Base-by-base conservation (phyloP, 2,329 filamentous ascomycete genomes). In the Diaporthe sp. region DNA sequence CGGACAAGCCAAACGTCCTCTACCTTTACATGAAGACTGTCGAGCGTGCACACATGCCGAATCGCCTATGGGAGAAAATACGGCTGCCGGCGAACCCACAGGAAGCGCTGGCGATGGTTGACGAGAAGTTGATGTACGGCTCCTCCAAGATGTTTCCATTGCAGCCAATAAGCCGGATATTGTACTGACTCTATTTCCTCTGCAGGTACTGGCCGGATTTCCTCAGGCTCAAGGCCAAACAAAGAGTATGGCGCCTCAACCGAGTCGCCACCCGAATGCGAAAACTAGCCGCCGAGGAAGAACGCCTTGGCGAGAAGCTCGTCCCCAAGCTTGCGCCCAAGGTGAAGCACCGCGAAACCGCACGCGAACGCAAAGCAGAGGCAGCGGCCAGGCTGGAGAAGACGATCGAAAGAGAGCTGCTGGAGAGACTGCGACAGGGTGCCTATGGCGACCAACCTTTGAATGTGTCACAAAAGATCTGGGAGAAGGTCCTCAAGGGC, bases 21-120 rank as follows among this genome's bases (percentile, higher is more conserved):
- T 98, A 98, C 86, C 92, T 98, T 74, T 98, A 97, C 89, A 97
- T 98, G 89, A 98, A 98, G 87, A 97, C 95, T 6, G 91, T 96
- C 78, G 95, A 98, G 87, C 94, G 97, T 76, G 89, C 93, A 17
- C 96, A 96, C 84, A 90, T 96, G 85, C 97, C 96, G 1, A 93
- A 91, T 75, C 97, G 97, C 85, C 92, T 96, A 86, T 99, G 97
- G 97, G 95, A 98, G 86, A 92, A 93, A 79, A 95, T 98, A 82
- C 94, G 95, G 82, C 88, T 99, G 45, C 95, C 95, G 38, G 91
- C 92, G 80, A 98, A 98, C 87, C 98, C 98, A 84, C 91, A 92
- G 77, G 94, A 96, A 82, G 97, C 97, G 0, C 90, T 99, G 35
- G 90, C 94, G 78, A 94, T 97, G 83, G 91, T 99, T 78, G 95